Base-by-base conservation (phyloP, 2,329 filamentous ascomycete species). In the Aureobasidium sp. region DNA sequence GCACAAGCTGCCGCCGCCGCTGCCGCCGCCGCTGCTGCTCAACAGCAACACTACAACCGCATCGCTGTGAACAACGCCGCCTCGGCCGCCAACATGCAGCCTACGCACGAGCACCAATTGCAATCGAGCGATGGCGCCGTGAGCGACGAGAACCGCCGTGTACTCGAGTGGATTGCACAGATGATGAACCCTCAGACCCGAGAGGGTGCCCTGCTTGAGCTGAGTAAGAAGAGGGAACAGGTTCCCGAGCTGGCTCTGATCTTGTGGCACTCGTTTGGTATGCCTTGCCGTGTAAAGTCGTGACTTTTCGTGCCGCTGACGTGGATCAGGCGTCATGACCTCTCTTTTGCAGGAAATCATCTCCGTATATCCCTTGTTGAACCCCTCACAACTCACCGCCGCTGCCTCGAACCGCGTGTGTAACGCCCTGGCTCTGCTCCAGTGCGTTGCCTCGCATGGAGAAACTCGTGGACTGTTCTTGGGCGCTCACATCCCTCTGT, bases 151-250 rank as follows among this genome's bases (percentile, higher is more conserved):
- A 95, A 95, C 70, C 81, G 89, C 61, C 83, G 90, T 60, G 93
- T 94, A n/a, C 82, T 96, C 70, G 84, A 84, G 58, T 96, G 89
- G 77, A 93, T 96, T 59, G 88, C 90, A 52, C 90, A 96, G 68
- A 78, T 96, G 55, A 79, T 97, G 66, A 91, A 90, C 68, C 87
- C 90, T 59, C 83, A 79, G 62, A 90, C 90, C 24, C 81, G 93
- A 58, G 93, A 97, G 74, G 85, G 88, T 4, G 93, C 93, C 45
- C 78, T 98, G 52, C 79, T 98, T 65, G 93, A 98, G 71, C 79
- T 98, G 48, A 97, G 91, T 74, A 98, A 98, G 78, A 98, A 98
- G 79, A 79, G 93, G 54, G 93, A 98, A 72, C 93, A 97, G 71
- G 93, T 98, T 14, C 91, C 93, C 0, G 93, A 98, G 74, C 77